Conservation (phyloP, 2,329 filamentous ascomycete genomes). For the Thelonectria rubi region DNA sequence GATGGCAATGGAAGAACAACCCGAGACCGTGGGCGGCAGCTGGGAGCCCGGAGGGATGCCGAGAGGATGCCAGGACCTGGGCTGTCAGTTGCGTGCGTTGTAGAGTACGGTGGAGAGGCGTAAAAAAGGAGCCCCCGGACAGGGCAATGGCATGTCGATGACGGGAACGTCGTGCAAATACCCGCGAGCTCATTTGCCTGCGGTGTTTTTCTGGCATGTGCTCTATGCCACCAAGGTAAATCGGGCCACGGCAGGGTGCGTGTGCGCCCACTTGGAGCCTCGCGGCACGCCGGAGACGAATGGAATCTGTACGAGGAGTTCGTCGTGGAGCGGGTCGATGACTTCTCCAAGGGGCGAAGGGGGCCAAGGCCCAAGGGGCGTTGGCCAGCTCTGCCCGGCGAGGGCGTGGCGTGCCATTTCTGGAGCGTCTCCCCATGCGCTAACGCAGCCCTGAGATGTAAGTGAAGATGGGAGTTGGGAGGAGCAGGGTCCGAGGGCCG, state of each 20-base stretch:
- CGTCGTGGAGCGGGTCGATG: conserved; percentile 20
- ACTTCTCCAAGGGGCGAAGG: conserved; percentile 1
- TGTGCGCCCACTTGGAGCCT: conserved; percentile 34
- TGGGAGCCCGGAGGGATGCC: conserved; percentile 29
- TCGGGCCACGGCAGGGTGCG: conserved; percentile 40
- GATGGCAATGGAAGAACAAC: conserved; percentile 15
- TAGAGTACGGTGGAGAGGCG: conserved; percentile 9
- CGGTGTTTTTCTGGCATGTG: conserved; percentile 42
- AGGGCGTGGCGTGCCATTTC: conserved; percentile 21
- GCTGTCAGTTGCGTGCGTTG: conserved; percentile 2
- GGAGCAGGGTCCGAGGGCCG: background rate
- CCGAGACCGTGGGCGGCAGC: conserved; percentile 25
- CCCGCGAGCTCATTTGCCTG: conserved; percentile 39
- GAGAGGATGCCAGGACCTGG: conserved; percentile 23
- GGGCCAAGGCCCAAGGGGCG: background rate
- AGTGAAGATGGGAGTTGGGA: background rate
- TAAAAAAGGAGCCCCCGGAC: no score
- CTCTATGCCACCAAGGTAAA: conserved; percentile 27
- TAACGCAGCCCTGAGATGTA: conserved; percentile 24
- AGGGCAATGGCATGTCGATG: conserved; percentile 38
- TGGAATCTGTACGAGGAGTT: conserved; percentile 24
- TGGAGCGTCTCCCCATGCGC: conserved; percentile 25
- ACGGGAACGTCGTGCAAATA: conserved; percentile 37
- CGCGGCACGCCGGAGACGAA: conserved; percentile 35
- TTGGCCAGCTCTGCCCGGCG: background rate